These are phyloP conservation scores for Aspergillus niger DNA, from an alignment of 2,329 filamentous ascomycete species.

Conservation along the genomic window DNA sequence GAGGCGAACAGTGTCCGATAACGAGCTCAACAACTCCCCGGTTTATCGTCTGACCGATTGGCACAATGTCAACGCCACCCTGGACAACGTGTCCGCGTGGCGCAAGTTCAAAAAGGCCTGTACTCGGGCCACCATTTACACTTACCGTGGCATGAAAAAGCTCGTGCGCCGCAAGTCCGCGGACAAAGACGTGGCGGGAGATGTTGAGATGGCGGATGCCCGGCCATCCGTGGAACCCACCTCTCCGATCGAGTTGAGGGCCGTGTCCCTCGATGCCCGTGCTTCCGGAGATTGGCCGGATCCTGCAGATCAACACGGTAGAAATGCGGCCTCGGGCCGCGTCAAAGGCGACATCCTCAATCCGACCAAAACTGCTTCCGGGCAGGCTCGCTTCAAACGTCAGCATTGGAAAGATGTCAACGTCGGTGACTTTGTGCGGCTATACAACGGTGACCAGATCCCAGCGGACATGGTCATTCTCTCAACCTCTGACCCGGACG, in stretches of 20 bases:
- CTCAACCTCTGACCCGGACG: conserved; percentile 6
- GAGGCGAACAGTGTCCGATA: conserved; percentile 7
- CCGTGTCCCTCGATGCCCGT: conserved; percentile 6
- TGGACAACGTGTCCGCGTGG: conserved; percentile 7
- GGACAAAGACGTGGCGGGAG: conserved; percentile 6
- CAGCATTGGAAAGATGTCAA: conserved; percentile 10
- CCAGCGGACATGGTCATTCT: conserved; percentile 8
- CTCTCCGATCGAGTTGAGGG: conserved; percentile 7
- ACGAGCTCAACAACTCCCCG: conserved; percentile 8
- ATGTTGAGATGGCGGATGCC: conserved; percentile 6
- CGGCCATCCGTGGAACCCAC: conserved; percentile 1
- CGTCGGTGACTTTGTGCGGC: conserved; percentile 8
- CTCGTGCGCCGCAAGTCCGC: neutral
- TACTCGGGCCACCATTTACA: neutral
- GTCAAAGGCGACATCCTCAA: conserved; percentile 3
- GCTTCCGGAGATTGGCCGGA: conserved; percentile 5
- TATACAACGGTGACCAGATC: conserved; percentile 8
- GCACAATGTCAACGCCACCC: conserved; percentile 6
- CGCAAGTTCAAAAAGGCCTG: conserved; percentile 8
- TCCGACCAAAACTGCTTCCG: neutral
- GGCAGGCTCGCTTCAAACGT: conserved; percentile 7
- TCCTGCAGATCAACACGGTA: neutral
- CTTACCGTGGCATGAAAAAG: conserved; percentile 3
- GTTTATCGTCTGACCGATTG: conserved; percentile 6
- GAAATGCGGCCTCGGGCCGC: neutral